These are phyloP conservation scores for Malassezia restricta DNA, from an alignment of 1,284 basidiomycete species.

Conservation along the genomic window DNA sequence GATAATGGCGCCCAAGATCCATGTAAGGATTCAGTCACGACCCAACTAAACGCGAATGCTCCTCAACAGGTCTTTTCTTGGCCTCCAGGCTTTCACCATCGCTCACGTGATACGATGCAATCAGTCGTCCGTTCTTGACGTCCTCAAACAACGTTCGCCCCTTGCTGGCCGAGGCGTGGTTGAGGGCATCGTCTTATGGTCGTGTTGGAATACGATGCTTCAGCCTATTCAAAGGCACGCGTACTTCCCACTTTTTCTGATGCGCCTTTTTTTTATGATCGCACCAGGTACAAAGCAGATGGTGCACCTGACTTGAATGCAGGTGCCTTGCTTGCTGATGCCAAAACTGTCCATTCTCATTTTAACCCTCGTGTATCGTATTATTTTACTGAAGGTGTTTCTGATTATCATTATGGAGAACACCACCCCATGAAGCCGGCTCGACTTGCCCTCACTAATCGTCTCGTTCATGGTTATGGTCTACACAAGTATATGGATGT, in stretches of 20 bases:
- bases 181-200: slow-evolving; percentile 19
- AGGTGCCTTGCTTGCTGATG: slow-evolving; percentile 11
- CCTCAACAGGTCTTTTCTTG: background rate
- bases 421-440: slow-evolving; percentile 98
- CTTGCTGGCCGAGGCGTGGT: too few relatives aligned
- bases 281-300: slow-evolving; percentile 19
- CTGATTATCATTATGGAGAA: slow-evolving; percentile 69
- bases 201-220: slow-evolving; percentile 36
- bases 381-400: slow-evolving; percentile 86
- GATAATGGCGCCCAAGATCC: too few relatives aligned
- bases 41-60: too few relatives aligned
- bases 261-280: slow-evolving; percentile 41
- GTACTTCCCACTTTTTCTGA: slow-evolving; percentile 32
- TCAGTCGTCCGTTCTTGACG: too few relatives aligned
- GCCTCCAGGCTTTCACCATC: too few relatives aligned
- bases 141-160: too few relatives aligned
- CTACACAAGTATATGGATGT: slow-evolving; percentile 92
- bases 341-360: slow-evolving; percentile 23
- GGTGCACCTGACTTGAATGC: slow-evolving; percentile 21
- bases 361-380: slow-evolving; percentile 67
- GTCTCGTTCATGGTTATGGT: slow-evolving; percentile 88
- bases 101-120: too few relatives aligned
- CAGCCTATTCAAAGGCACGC: slow-evolving; percentile 16
- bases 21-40: too few relatives aligned
- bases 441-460: slow-evolving; percentile 81